Base-by-base conservation (phyloP, 1,139 yeast species). In the Geotrichum australiense region DNA sequence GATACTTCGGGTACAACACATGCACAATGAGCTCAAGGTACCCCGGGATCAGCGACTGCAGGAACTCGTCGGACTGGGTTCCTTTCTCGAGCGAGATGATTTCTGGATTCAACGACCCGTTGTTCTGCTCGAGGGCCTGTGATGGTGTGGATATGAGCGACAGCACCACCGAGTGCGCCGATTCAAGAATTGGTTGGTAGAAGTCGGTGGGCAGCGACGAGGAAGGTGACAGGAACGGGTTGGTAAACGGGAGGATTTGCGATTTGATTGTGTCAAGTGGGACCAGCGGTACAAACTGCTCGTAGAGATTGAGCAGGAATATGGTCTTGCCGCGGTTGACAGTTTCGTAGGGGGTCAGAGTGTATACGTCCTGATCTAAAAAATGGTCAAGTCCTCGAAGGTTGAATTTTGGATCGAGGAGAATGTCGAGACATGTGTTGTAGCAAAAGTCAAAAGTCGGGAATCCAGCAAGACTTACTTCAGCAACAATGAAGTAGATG, bases 381-480 rank as follows among this genome's bases (percentile, higher is more conserved):
- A 31, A 31, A 11, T 19, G 18, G 3, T 37, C 36, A 7, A 32
- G 24, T 14, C 39, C 39, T 12, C 43, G n/a, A 5, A 19, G 29
- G 6, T 35, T 28, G 26, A 44, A 44, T 35, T 60, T 53, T 49
- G 62, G 47, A 55, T 65, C 57, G 48, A 67, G 42, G 52, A 73
- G 35, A 42, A 69, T 53, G 64, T 78, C 84, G 5, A 75, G 47
- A 14, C 76, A 59, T 3, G 77, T 61, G 37, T 71, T 66, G 50
- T 75, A 74, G n/a, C 79, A 76, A 56, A 78, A 80, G 52, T 78
- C 79, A 56, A 76, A 81, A 16, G 76, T 69, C 41, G 79, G 82
- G 56, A 82, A 81, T 1, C 86, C 86, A 1, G 84, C 81, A 30
- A 74, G 71, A 0, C 93, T 91, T 14, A 81, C 70, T 15, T 75